Percentiles rank a stretch among this genome's conserved stretches.
These are phyloP conservation scores for Borealophlyctis nickersoniae DNA, from an alignment of 192 early-diverging fungal genomes.

Conservation along the genomic window DNA sequence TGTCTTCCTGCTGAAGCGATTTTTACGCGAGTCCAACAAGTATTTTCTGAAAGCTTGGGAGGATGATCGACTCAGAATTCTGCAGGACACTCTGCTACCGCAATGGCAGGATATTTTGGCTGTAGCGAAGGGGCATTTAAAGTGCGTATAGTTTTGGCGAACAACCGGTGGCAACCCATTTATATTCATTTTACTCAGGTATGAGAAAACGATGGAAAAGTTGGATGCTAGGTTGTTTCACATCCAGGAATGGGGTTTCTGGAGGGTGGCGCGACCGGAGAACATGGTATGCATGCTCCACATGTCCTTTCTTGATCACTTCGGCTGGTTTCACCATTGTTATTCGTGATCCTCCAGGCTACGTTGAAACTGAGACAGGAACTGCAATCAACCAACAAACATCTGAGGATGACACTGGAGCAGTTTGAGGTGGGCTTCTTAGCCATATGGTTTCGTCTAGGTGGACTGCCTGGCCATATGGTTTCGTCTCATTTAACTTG, in stretches of 20 bases:
- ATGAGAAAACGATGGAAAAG: conserved; percentile 24
- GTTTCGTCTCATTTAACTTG: background rate
- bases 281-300: background rate
- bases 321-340: background rate
- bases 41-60: conserved; percentile 35
- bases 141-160: conserved; percentile 13
- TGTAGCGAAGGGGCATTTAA: conserved; percentile 24
- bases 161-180: background rate
- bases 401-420: background rate
- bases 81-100: conserved; percentile 28
- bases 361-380: background rate
- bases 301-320: background rate
- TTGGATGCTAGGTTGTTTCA: conserved; percentile 28
- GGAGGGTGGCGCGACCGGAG: conserved; percentile 30
- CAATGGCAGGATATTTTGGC: conserved; percentile 31
- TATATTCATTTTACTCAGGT: conserved; percentile 1
- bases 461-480: background rate
- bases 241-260: conserved; percentile 40
- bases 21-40: conserved; percentile 18
- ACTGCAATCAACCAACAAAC: background rate
- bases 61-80: conserved; percentile 23
- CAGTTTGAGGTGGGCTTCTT: conserved; percentile 1
- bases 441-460: background rate
- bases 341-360: background rate
- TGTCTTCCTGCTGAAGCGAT: conserved; percentile 38